phyloP scores from a whole-genome alignment of 2,329 filamentous ascomycete genomes.

The Aspergillus novofumigatus region DNA sequence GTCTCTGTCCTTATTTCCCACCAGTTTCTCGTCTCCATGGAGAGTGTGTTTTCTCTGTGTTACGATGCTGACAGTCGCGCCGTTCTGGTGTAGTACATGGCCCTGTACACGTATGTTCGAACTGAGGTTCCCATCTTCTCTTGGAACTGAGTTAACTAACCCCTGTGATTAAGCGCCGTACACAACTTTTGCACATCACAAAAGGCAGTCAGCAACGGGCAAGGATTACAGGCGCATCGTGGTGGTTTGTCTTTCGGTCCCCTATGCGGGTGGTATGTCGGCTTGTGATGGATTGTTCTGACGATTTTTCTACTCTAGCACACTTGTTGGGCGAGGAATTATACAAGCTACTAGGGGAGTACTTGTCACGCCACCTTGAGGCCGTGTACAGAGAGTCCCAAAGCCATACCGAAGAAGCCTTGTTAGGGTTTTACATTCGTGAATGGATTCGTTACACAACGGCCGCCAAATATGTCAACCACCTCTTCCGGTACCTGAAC shows the following conservation, averaged over 20 bases:
- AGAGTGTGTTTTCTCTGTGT: neutral
- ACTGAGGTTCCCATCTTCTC: constrained; percentile 16
- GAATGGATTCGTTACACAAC: constrained; percentile 96
- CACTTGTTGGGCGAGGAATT: constrained; percentile 94
- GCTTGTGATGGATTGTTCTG: constrained; percentile 4
- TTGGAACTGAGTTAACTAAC: constrained; percentile 13
- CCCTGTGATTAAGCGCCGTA: constrained; percentile 60
- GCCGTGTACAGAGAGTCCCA: constrained; percentile 68
- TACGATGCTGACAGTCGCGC: constrained; percentile 13
- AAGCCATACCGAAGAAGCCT: constrained; percentile 79
- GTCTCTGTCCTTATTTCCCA: constrained; percentile 22
- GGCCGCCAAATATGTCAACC: constrained; percentile 95
- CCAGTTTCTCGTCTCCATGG: neutral
- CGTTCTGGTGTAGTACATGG: constrained; percentile 68
- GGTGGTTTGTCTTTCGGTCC: constrained; percentile 57
- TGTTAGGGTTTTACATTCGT: constrained; percentile 88
- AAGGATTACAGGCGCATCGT: constrained; percentile 56
- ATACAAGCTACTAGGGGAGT: constrained; percentile 84
- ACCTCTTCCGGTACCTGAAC: constrained; percentile 93
- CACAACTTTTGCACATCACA: constrained; percentile 99
- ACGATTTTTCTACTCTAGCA: constrained; percentile 49
- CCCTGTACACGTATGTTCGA: constrained; percentile 72
- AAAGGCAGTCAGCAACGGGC: constrained; percentile 69
- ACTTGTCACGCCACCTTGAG: constrained; percentile 74
- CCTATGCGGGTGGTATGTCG: neutral